phyloP scores from a whole-genome alignment of 2,329 filamentous ascomycete species.

The Paecilomyces formosus region DNA sequence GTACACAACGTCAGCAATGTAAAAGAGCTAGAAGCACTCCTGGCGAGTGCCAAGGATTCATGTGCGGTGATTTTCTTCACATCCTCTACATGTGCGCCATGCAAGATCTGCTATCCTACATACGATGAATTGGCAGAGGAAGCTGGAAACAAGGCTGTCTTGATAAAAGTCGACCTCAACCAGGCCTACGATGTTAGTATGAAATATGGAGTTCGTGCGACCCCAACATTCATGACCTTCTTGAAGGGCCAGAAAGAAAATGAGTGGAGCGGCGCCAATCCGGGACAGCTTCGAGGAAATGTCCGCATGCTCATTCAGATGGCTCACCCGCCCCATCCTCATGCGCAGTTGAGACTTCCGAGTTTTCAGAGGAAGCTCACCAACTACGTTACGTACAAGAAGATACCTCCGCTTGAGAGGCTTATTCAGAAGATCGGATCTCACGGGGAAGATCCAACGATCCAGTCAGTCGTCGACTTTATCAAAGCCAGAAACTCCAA shows the following conservation, averaged over 20 bases:
- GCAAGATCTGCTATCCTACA: slow-evolving; percentile 71
- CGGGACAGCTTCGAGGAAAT: slow-evolving; percentile 60
- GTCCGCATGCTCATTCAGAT: slow-evolving; percentile 67
- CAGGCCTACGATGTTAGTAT: slow-evolving; percentile 56
- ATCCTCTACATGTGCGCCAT: slow-evolving; percentile 76
- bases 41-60: slow-evolving; percentile 54
- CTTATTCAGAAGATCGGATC: slow-evolving; percentile 69
- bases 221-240: slow-evolving; percentile 85
- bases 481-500: slow-evolving; percentile 54
- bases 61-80: slow-evolving; percentile 89
- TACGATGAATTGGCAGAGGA: slow-evolving; percentile 76
- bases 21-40: slow-evolving; percentile 52
- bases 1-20: slow-evolving; percentile 58
- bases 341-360: slow-evolving; percentile 63
- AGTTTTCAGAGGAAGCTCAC: slow-evolving; percentile 57
- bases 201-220: slow-evolving; percentile 63
- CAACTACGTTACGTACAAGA: slow-evolving; percentile 67
- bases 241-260: slow-evolving; percentile 67
- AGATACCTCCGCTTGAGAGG: slow-evolving; percentile 76
- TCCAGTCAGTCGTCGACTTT: slow-evolving; percentile 63
- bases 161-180: slow-evolving; percentile 79
- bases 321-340: slow-evolving; percentile 68
- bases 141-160: slow-evolving; percentile 56
- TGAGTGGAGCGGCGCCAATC: slow-evolving; percentile 73
- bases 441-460: slow-evolving; percentile 49